These are phyloP conservation scores for Ilyonectria sp. DNA, from an alignment of 2,329 filamentous ascomycete genomes.

Conservation along the genomic window DNA sequence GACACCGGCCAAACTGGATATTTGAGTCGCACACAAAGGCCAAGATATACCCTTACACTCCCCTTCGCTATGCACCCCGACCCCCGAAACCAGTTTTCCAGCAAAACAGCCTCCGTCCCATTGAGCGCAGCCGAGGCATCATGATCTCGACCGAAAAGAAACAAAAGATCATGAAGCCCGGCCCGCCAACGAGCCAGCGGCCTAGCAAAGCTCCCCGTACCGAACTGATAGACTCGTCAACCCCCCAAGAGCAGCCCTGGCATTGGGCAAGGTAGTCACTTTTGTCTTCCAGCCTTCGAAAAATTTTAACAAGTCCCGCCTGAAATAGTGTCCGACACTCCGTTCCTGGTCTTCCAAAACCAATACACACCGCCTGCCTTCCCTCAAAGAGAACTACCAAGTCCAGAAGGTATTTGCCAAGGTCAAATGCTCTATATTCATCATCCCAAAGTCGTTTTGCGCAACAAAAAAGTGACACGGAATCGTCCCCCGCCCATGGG, in stretches of 20 bases:
- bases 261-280: constrained; percentile 53
- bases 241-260: constrained; percentile 54
- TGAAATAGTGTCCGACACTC: constrained; percentile 58
- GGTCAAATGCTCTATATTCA: constrained; percentile 62
- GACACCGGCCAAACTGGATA: constrained; percentile 50
- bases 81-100: constrained; percentile 58
- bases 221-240: constrained; percentile 48
- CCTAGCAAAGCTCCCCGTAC: constrained; percentile 50
- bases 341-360: constrained; percentile 55
- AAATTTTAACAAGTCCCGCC: constrained; percentile 54
- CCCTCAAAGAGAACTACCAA: constrained; percentile 58
- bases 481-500: constrained; percentile 41
- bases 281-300: constrained; percentile 59
- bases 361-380: constrained; percentile 56
- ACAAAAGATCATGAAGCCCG: constrained; percentile 21
- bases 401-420: constrained; percentile 62
- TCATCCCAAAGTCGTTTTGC: constrained; percentile 58
- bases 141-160: constrained; percentile 23
- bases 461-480: constrained; percentile 47
- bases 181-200: constrained; percentile 39
- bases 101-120: constrained; percentile 55
- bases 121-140: constrained; percentile 26
- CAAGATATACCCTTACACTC: constrained; percentile 59
- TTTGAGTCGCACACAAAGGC: constrained; percentile 55
- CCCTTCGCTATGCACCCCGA: constrained; percentile 62